Base-by-base conservation (phyloP, 306 rosid species). In the Quercus dentata region DNA sequence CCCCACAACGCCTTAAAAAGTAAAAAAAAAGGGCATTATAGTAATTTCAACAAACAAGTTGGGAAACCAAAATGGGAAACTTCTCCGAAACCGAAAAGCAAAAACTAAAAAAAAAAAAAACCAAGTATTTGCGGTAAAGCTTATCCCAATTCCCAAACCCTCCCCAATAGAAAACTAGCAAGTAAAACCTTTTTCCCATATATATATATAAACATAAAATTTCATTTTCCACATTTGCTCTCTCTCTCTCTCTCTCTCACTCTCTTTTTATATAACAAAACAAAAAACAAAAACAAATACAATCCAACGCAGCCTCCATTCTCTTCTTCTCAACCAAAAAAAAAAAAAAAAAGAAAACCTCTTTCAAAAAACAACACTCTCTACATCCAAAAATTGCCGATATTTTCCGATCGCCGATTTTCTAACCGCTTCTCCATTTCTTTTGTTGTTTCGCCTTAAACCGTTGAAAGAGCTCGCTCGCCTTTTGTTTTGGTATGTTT, bases 321-420 rank as follows among this genome's bases (percentile, higher is more conserved):
- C 67, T 76, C 76, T 6, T 51, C 61, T 19, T 82, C 78, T 78
- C 78, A 35, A 38, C 11, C 0, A 38, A 25, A 1, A 6, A 6
- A 35, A n/a, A n/a, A 38, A 25, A 1, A 6, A 6, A 35, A 6
- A 35, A 35, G 6, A 6, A 71, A 5, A 71, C 65, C 46, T 79
- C 72, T 13, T 27, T 68, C n/a, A 12, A 57, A 49, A 38, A 38
- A 38, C 46, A 38, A 38, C 11, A 0, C 46, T 56, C 7, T n/a
- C 30, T 1, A 10, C 55, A 59, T n/a, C 49, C 30, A 7, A 31
- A 77, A 13, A 70, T 71, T 71, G 74, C 86, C 82, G 76, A 78
- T 79, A 54, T 71, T 33, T 49, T 12, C 75, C 78, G 62, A 71
- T 85, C 71, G 77, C 82, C 55, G 78, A 61, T 14, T 76, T 80